These are phyloP conservation scores for Fusarium chlamydosporum DNA, from an alignment of 2,329 filamentous ascomycete species.

Conservation along the genomic window DNA sequence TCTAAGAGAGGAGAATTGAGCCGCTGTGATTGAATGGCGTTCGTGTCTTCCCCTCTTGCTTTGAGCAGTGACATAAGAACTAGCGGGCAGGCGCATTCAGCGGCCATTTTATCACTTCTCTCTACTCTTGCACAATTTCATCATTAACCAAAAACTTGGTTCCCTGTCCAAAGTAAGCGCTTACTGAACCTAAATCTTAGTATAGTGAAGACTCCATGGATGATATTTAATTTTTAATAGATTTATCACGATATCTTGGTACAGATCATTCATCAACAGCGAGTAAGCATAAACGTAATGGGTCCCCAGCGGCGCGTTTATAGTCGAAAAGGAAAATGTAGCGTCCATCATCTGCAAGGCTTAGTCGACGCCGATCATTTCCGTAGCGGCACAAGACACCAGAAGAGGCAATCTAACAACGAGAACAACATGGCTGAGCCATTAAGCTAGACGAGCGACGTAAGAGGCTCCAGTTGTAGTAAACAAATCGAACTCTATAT, in stretches of 20 bases:
- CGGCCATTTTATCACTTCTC: not conserved
- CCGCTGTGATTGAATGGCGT: too few species aligned
- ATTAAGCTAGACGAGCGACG: not conserved
- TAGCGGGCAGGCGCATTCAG: not conserved
- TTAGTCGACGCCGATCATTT: not conserved
- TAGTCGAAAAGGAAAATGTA: not conserved
- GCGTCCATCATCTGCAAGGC: not conserved
- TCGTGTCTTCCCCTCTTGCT: too few species aligned
- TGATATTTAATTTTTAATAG: too few species aligned
- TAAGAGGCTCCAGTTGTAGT: not conserved
- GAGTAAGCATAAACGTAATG: too few species aligned
- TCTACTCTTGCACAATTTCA: not conserved
- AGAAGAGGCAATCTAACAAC: not conserved
- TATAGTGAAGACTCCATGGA: too few species aligned
- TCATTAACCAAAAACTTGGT: too few species aligned
- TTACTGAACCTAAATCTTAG: too few species aligned
- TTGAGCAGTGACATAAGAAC: too few species aligned
- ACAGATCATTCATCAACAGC: too few species aligned
- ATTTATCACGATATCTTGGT: too few species aligned
- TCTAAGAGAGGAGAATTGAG: too few species aligned
- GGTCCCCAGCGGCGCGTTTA: not conserved
- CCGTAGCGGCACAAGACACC: not conserved
- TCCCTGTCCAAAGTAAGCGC: too few species aligned
- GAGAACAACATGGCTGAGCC: not conserved
- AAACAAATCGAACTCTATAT: not conserved